Evolutionary conservation across 2,329 filamentous ascomycete species (phyloP).

Genomic region (Amauroascus niger): DNA sequence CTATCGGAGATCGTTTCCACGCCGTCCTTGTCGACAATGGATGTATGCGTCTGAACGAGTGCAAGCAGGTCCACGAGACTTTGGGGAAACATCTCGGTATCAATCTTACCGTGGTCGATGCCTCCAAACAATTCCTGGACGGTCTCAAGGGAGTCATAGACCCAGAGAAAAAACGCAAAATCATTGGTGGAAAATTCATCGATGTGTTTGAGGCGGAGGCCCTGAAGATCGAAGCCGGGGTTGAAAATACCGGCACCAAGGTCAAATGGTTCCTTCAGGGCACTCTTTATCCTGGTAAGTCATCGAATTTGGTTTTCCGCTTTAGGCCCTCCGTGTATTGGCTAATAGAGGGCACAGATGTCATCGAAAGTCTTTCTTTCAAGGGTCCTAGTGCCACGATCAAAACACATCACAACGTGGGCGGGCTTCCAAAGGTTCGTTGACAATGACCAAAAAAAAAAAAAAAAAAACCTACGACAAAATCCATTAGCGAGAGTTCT

Average conservation of each 20-base stretch:
- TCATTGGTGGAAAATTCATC: constrained; percentile 69
- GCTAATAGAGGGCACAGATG: constrained; percentile 37
- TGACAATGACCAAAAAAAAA: no score
- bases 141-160: constrained; percentile 65
- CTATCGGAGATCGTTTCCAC: constrained; percentile 76
- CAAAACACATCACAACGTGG: constrained; percentile 61
- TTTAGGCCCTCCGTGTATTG: neutral
- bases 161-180: constrained; percentile 82
- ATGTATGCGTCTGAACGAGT: constrained; percentile 77
- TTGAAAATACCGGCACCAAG: constrained; percentile 51
- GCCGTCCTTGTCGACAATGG: constrained; percentile 81
- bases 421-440: constrained; percentile 44
- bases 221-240: constrained; percentile 59
- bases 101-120: constrained; percentile 81
- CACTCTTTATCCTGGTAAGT: constrained; percentile 53
- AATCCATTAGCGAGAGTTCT: no score
- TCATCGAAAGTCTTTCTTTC: constrained; percentile 63
- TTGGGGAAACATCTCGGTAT: constrained; percentile 73
- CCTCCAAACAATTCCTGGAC: constrained; percentile 63
- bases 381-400: constrained; percentile 62
- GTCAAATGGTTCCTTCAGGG: constrained; percentile 84
- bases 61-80: constrained; percentile 67
- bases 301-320: constrained; percentile 23
- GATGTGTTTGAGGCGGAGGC: constrained; percentile 62
- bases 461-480: no score